phyloP scores from a whole-genome alignment of 2,329 filamentous ascomycete genomes.

The Cladophialophora yegresii region DNA sequence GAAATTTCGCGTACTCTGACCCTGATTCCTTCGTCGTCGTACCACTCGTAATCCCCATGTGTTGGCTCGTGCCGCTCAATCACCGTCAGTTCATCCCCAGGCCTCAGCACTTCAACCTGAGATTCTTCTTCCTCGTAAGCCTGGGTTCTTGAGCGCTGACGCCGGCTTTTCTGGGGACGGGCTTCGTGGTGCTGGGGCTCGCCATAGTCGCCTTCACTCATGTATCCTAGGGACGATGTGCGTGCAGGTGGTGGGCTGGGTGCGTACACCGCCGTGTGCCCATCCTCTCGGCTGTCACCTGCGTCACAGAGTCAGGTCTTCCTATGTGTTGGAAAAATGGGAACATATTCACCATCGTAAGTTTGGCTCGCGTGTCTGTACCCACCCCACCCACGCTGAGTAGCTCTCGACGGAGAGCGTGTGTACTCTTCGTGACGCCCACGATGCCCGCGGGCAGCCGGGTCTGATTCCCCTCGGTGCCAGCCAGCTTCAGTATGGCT shows the following conservation, averaged over 20 bases:
- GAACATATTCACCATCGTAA: conserved; percentile 12
- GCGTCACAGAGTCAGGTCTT: background rate
- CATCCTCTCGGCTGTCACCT: conserved; percentile 14
- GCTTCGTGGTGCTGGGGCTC: conserved; percentile 4
- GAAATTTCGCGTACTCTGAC: conserved; percentile 35
- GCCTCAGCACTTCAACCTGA: conserved; percentile 9
- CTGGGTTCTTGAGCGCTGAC: conserved; percentile 12
- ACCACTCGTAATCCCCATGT: conserved; percentile 32
- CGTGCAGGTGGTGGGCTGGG: conserved; percentile 22
- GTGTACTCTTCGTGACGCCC: background rate
- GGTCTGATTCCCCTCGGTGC: background rate
- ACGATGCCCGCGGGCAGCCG: background rate
- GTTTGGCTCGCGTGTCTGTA: background rate
- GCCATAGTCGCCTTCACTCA: conserved; percentile 6
- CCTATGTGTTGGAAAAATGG: background rate
- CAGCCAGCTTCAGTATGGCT: background rate
- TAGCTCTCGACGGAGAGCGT: conserved; percentile 14
- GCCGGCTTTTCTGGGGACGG: conserved; percentile 1
- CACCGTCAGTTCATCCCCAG: conserved; percentile 23
- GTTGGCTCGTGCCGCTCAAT: conserved; percentile 20
- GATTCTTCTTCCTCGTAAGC: conserved; percentile 7
- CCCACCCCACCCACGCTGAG: conserved; percentile 4
- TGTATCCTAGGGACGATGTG: conserved; percentile 20
- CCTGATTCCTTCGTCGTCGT: conserved; percentile 33
- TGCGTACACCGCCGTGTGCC: conserved; percentile 1